Evolutionary conservation across 2,329 filamentous ascomycete genomes (phyloP).

Genomic region (Colletotrichum lupini): DNA sequence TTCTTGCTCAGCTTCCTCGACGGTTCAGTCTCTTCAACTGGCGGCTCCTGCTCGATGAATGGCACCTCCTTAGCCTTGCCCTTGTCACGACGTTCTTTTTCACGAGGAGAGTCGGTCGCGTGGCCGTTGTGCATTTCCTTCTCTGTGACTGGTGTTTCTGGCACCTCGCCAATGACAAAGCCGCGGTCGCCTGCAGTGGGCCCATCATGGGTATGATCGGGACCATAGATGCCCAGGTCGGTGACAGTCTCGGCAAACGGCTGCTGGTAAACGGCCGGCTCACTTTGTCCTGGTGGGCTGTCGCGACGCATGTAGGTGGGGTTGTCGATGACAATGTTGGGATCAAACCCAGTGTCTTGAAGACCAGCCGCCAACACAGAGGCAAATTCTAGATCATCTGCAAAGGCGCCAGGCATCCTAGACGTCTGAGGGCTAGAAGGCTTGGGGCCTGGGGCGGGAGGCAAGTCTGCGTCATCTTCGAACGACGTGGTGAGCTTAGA

Average conservation of each 20-base stretch:
- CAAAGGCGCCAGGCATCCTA: constrained; percentile 74
- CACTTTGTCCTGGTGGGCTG: constrained; percentile 71
- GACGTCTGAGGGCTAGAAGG: constrained; percentile 57
- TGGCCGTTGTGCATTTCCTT: background rate
- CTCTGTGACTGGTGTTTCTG: constrained; percentile 48
- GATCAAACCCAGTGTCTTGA: constrained; percentile 76
- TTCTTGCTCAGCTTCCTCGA: constrained; percentile 56
- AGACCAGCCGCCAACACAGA: constrained; percentile 76
- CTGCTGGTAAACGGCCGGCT: constrained; percentile 57
- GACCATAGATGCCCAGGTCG: constrained; percentile 50
- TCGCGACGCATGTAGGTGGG: constrained; percentile 71
- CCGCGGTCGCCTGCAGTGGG: constrained; percentile 48
- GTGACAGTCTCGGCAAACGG: constrained; percentile 61
- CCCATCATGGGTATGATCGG: constrained; percentile 44
- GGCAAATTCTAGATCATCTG: constrained; percentile 75
- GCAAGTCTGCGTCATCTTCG: constrained; percentile 55
- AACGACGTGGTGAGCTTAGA: constrained; percentile 37
- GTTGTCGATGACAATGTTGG: constrained; percentile 76
- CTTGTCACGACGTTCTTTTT: constrained; percentile 37
- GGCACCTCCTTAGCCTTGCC: constrained; percentile 40
- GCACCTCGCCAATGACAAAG: constrained; percentile 59
- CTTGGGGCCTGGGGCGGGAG: constrained; percentile 68
- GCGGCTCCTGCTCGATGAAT: background rate
- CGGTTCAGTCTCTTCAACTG: constrained; percentile 36
- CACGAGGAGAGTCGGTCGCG: constrained; percentile 43